Evolutionary conservation across 2,329 filamentous ascomycete species (phyloP).

Genomic region (Botrytis squamosa): DNA sequence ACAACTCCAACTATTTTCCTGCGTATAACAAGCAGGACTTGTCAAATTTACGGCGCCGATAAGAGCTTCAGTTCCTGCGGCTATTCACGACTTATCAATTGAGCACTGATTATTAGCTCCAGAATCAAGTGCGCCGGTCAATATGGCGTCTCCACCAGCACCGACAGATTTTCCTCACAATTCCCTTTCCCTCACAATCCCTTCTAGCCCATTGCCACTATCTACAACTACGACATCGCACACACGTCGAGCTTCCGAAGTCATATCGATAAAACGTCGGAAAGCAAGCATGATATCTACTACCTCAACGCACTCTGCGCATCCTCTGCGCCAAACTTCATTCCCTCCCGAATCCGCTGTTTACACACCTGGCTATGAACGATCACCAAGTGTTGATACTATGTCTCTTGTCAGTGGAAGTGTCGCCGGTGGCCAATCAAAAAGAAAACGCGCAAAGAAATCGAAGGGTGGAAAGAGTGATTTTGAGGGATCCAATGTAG

Average conservation of each 20-base stretch:
- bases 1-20: not conserved
- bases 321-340: slow-evolving; percentile 76
- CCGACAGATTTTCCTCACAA: slow-evolving; percentile 38
- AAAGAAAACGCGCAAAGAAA: slow-evolving; percentile 63
- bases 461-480: slow-evolving; percentile 57
- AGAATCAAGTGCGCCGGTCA: slow-evolving; percentile 3
- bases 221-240: slow-evolving; percentile 48
- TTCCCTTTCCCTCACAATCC: slow-evolving; percentile 48
- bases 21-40: not conserved
- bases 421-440: slow-evolving; percentile 47
- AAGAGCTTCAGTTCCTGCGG: slow-evolving; percentile 1
- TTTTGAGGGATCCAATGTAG: slow-evolving; percentile 20
- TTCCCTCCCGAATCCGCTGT: slow-evolving; percentile 65
- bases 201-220: slow-evolving; percentile 51
- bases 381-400: slow-evolving; percentile 65
- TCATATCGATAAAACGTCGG: slow-evolving; percentile 60
- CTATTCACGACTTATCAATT: slow-evolving; percentile 2
- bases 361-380: slow-evolving; percentile 47
- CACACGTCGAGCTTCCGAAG: slow-evolving; percentile 56
- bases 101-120: not conserved
- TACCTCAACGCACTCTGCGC: slow-evolving; percentile 52
- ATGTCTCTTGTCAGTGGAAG: slow-evolving; percentile 62
- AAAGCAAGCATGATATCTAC: slow-evolving; percentile 66
- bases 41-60: not conserved
- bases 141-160: slow-evolving; percentile 38